Base-by-base conservation (phyloP, 2,329 filamentous ascomycete species). In the Epichloe uncinata region DNA sequence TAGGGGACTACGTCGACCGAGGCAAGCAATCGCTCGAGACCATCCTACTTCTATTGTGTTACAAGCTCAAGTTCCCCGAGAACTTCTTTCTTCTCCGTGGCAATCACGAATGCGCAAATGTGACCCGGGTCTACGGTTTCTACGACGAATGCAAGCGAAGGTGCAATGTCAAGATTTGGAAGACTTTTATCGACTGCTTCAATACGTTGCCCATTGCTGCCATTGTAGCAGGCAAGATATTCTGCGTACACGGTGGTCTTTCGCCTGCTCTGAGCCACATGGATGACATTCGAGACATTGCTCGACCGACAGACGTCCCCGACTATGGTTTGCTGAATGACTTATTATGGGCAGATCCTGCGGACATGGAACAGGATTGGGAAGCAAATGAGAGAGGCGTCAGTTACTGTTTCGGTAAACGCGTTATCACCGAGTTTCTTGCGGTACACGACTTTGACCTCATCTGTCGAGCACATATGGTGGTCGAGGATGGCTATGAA, bases 341-440 rank as follows among this genome's bases (percentile, higher is more conserved):
- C 63, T 73, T 98, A 30, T 73, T 98, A 16, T 98, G 93, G 93
- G 95, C 90, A 54, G 93, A 98, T 64, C 93, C 93, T 0, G 93
- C 91, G 50, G 93, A 98, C 56, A 96, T 97, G 87, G 90, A 96
- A 55, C 84, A 85, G 58, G 93, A 97, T 60, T 98, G 93, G 93
- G 91, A 97, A 64, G 87, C 89, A 16, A 98, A 97, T 56, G 93
- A 98, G 66, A 75, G 93, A 63, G 93, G 93, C 47, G 93, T 98
- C 45, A 96, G 90, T 64, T 98, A 97, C 66, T 97, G 93, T 64
- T 98, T 98, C 63, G 91, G 91, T 45, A 97, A 97, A 69, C 93
- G 94, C 62, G 91, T 98, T 56, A 97, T 98, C 54, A 90, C 90
- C 66, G 89, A 97, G 60, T 98, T 98, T 65, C 71, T 98, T 55